phyloP scores from a whole-genome alignment of 768 basidiomycete species.

The Tulasnella sp. region DNA sequence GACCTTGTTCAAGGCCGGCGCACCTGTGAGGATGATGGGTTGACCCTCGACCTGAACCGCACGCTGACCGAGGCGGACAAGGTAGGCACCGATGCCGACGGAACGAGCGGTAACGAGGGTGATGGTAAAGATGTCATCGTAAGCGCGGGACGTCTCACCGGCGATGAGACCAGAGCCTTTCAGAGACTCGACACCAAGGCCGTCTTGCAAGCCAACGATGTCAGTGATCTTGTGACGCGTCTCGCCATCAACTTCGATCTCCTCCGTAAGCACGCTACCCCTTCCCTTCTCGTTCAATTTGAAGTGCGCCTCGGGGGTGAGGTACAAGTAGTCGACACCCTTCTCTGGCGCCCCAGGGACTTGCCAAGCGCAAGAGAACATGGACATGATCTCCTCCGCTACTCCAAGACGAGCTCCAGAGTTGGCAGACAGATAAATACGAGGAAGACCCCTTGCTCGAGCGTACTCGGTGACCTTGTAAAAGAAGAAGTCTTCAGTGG shows the following conservation, averaged over 20 bases:
- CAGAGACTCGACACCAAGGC: slow-evolving; percentile 91
- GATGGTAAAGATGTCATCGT: slow-evolving; percentile 99
- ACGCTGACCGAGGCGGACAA: slow-evolving; percentile 93
- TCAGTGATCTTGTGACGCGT: slow-evolving; percentile 88
- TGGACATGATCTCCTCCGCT: slow-evolving; percentile 77
- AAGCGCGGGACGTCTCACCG: slow-evolving; percentile 94
- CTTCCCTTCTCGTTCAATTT: slow-evolving; percentile 80
- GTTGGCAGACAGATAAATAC: slow-evolving; percentile 97
- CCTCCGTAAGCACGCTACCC: slow-evolving; percentile 64
- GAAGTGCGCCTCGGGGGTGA: slow-evolving; percentile 83
- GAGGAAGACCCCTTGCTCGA: slow-evolving; percentile 74
- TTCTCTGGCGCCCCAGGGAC: slow-evolving; percentile 76
- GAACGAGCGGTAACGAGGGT: slow-evolving; percentile 97
- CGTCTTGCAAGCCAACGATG: slow-evolving; percentile 94
- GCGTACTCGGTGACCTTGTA: slow-evolving; percentile 90
- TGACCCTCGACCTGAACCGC: slow-evolving; percentile 99
- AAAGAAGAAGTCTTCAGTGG: slow-evolving; percentile 92
- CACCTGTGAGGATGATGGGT: slow-evolving; percentile 97
- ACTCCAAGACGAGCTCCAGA: slow-evolving; percentile 95
- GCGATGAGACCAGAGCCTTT: slow-evolving; percentile 97
- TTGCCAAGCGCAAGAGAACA: slow-evolving; percentile 91
- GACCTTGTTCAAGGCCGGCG: slow-evolving; percentile 94
- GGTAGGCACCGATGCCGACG: slow-evolving; percentile 97
- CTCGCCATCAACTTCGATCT: slow-evolving; percentile 80
- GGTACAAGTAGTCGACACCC: slow-evolving; percentile 91